Base-by-base conservation (phyloP, 2,329 filamentous ascomycete genomes). In the Setomelanomma holmii region DNA sequence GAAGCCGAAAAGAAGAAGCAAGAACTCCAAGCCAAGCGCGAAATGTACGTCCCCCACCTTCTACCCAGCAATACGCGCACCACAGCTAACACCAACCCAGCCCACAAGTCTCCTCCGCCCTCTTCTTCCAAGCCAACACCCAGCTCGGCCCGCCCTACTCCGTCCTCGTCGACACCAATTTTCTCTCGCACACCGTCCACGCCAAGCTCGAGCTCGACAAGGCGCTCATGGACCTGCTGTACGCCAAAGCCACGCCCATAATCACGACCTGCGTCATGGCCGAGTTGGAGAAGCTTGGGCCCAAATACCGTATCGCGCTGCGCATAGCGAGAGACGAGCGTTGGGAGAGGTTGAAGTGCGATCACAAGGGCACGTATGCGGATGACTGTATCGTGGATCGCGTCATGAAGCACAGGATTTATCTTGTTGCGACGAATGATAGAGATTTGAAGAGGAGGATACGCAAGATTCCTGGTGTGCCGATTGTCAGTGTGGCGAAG, bases 151-250 rank as follows among this genome's bases (percentile, higher is more conserved):
- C 93, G 3, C 91, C 92, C 1, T 96, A 96, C 79, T 82, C 79
- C 43, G 84, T 93, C 50, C 84, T 96, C 54, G 60, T 71, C 14
- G 69, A 73, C 45, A 71, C 73, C 19, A 73, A 75, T 45, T 72
- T 73, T 56, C 68, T 72, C 56, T 70, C 71, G 8, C 92, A 96
- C 76, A 95, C 92, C 0, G 90, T 98, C 1, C 90, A 93, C 75
- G 86, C 89, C 63, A 98, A 99, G 78, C 85, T 98, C 17, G 91
- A 93, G 27, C 80, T 98, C 11, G 83, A 96, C 17, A 88, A 93
- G 55, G 87, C 89, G 3, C 90, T 97, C 80, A 96, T 97, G 91
- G 92, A 97, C 74, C 89, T 90, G 47, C 83, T 99, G 4, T 96
- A 93, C 73, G 93, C 93, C 16, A 96, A 96, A 68, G 95, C 90